A percentile compares a stretch with the other conserved stretches of the same genome.
Conservation (phyloP, 345 rosid genomes). For the Hirschfeldia incana region DNA sequence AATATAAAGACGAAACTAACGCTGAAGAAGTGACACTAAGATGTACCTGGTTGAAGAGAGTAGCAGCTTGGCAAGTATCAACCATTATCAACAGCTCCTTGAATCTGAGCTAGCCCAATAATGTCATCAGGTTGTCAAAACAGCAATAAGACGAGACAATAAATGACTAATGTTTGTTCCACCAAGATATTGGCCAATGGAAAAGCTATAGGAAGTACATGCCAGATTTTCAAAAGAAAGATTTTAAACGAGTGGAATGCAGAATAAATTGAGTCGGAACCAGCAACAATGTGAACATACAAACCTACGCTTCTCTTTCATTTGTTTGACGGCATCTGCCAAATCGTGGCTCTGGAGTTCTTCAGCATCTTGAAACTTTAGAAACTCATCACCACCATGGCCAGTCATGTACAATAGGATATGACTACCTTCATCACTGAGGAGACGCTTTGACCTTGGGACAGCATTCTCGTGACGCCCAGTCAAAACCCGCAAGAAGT, state of each 20-base stretch:
- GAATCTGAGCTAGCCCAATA: slow-evolving; percentile 54
- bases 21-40: slow-evolving; percentile 26
- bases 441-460: slow-evolving; percentile 97
- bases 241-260: no score
- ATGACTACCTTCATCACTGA: slow-evolving; percentile 99
- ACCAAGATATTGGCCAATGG: no score
- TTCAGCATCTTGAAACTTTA: slow-evolving; percentile 94
- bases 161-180: background rate
- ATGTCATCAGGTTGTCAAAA: slow-evolving; percentile 31
- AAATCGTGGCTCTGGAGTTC: slow-evolving; percentile 99
- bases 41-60: slow-evolving; percentile 89
- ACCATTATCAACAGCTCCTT: slow-evolving; percentile 98
- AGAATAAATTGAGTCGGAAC: no score
- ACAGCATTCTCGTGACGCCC: slow-evolving; percentile 90
- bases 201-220: no score
- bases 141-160: background rate
- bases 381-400: slow-evolving; percentile 96
- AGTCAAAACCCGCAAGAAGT: slow-evolving; percentile 84
- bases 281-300: background rate
- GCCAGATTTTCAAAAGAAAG: no score
- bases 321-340: slow-evolving; percentile 98
- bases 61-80: slow-evolving; percentile 99
- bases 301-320: slow-evolving; percentile 94
- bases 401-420: slow-evolving; percentile 98
- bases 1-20: slow-evolving; percentile 30